phyloP scores from a whole-genome alignment of 2,329 filamentous ascomycete genomes.

The Fusarium hainanense region DNA sequence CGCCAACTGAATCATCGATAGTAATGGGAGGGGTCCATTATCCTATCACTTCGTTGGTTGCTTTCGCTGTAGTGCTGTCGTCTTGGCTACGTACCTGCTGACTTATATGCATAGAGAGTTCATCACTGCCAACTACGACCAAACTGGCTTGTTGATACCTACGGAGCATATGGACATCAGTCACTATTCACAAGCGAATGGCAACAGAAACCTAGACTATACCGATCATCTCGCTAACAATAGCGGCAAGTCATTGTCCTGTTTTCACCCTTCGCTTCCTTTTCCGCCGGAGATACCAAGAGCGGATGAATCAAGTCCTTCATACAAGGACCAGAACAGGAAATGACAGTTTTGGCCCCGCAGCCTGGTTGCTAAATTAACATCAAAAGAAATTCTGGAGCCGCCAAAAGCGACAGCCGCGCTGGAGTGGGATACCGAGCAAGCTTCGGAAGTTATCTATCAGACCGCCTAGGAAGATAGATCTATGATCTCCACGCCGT shows the following conservation, averaged over 20 bases:
- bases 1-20: background rate
- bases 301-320: conserved; percentile 1
- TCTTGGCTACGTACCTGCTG: conserved; percentile 20
- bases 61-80: conserved; percentile 15
- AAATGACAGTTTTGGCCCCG: conserved; percentile 15
- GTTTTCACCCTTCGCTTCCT: background rate
- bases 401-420: conserved; percentile 44
- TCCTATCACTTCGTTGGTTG: background rate
- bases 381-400: conserved; percentile 23
- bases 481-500: conserved; percentile 8
- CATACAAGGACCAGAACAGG: background rate
- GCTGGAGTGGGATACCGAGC: conserved; percentile 21
- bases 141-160: background rate
- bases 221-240: background rate
- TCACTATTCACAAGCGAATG: background rate
- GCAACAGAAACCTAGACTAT: background rate
- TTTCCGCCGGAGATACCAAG: conserved; percentile 12
- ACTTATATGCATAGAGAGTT: conserved; percentile 30
- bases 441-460: conserved; percentile 26
- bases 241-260: background rate
- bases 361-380: conserved; percentile 17
- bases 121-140: background rate
- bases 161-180: background rate
- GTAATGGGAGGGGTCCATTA: conserved; percentile 1
- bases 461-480: conserved; percentile 13